These are phyloP conservation scores for Neocatenulostroma microsporum DNA, from an alignment of 2,329 filamentous ascomycete genomes.

Conservation along the genomic window DNA sequence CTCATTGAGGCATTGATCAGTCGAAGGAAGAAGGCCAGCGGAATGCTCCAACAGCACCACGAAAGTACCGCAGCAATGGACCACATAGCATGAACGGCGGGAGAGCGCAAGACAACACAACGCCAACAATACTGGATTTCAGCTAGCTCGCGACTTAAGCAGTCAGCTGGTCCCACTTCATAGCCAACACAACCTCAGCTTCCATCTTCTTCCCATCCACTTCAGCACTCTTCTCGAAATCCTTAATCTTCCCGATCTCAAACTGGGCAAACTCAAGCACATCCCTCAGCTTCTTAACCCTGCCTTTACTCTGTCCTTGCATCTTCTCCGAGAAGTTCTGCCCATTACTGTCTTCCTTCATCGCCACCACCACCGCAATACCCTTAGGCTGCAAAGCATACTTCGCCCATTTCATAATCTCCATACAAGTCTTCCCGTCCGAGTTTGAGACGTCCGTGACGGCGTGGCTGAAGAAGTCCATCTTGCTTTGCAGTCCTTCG, in stretches of 20 bases:
- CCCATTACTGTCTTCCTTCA: conserved; percentile 16
- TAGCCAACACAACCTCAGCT: conserved; percentile 21
- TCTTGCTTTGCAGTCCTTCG: conserved; percentile 11
- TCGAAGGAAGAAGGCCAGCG: too few species aligned
- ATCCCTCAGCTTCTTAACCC: conserved; percentile 16
- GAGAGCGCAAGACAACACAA: too few species aligned
- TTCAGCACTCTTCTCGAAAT: conserved; percentile 15
- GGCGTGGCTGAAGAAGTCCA: conserved; percentile 23
- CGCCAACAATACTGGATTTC: too few species aligned
- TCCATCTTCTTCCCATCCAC: conserved; percentile 16
- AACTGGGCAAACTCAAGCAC: conserved; percentile 22
- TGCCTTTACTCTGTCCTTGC: conserved; percentile 10
- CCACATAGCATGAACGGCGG: too few species aligned
- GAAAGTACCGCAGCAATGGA: too few species aligned
- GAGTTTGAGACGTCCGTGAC: conserved; percentile 18
- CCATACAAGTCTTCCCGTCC: conserved; percentile 19
- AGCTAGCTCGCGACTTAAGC: conserved; percentile 10
- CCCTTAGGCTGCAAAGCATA: conserved; percentile 22
- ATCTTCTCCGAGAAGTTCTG: conserved; percentile 6
- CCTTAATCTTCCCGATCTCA: conserved; percentile 21
- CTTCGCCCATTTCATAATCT: conserved; percentile 18
- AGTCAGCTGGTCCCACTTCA: conserved; percentile 23
- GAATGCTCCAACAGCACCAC: too few species aligned
- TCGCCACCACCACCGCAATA: conserved; percentile 18
- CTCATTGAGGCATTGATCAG: too few species aligned